Conservation (phyloP, 805 yeast species). For the Kluyveromyces lactis region DNA sequence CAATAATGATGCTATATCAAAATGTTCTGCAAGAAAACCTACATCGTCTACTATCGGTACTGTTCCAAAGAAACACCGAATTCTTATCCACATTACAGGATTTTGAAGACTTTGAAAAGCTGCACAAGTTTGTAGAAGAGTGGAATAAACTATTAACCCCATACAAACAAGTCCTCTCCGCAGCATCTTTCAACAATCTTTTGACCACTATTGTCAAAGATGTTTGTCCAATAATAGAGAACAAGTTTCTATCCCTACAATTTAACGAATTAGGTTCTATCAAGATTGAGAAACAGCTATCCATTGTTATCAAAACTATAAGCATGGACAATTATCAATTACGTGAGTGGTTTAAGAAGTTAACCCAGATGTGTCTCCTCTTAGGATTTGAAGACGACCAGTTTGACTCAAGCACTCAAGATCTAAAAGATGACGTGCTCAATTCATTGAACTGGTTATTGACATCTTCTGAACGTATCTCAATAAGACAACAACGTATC, state of each 20-base stretch:
- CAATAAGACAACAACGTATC: slow-evolving; percentile 50
- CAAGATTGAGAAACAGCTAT: slow-evolving; percentile 73
- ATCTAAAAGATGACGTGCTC: slow-evolving; percentile 35
- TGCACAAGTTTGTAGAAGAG: slow-evolving; percentile 45
- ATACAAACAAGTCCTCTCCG: slow-evolving; percentile 49
- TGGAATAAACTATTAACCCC: slow-evolving; percentile 67
- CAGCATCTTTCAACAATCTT: slow-evolving; percentile 40
- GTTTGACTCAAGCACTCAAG: slow-evolving; percentile 24
- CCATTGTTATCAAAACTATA: slow-evolving; percentile 62
- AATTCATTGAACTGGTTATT: slow-evolving; percentile 56
- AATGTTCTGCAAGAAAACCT: slow-evolving; percentile 30
- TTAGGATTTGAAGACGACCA: slow-evolving; percentile 74
- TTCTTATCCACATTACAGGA: slow-evolving; percentile 26
- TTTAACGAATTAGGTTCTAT: slow-evolving; percentile 80
- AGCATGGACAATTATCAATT: slow-evolving; percentile 66
- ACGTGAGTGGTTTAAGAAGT: slow-evolving; percentile 68
- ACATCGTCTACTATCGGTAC: slow-evolving; percentile 35
- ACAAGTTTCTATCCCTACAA: slow-evolving; percentile 56
- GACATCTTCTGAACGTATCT: slow-evolving; percentile 64
- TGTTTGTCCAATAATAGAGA: slow-evolving; percentile 52
- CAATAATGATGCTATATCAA: slow-evolving; percentile 37
- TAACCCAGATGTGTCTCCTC: slow-evolving; percentile 77
- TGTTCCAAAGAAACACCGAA: slow-evolving; percentile 23
- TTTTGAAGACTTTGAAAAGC: slow-evolving; percentile 29
- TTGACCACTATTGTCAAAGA: slow-evolving; percentile 44